Base-by-base conservation (phyloP, 2,329 filamentous ascomycete genomes). In the Aspergillus oerlinghausenensis region DNA sequence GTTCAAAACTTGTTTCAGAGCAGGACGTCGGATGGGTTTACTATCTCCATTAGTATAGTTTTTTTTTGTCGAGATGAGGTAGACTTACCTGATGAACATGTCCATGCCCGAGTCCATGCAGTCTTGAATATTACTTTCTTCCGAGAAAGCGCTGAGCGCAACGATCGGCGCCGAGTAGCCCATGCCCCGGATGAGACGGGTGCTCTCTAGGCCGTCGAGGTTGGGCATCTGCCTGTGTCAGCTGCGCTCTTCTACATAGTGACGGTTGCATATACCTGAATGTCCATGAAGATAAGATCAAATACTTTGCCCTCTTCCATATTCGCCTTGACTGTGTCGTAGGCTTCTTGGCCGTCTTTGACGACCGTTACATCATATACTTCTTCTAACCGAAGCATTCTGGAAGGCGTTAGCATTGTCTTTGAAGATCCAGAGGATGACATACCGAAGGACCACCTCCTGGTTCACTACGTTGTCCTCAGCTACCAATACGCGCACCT, bases 271-370 rank as follows among this genome's bases (percentile, higher is more conserved):
- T 11, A 14, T 57, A 67, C 65, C 56, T 67, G 90, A 7, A 96
- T 88, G 66, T 97, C 92, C 92, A 96, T 97, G 69, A 96, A 94
- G 60, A 97, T 93, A 26, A 97, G 80, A 64, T 96, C 90, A 69
- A 93, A 96, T 2, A 83, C 82, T 54, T 83, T 80, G 52, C 87
- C 82, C 28, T 82, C 82, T 51, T 87, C 84, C 88, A 96, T 94
- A 61, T 86, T 88, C 17, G 85, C 85, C 70, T 91, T 92, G 62
- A 96, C 92, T 28, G 88, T 80, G 60, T 96, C 91, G 57, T 92
- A 90, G 0, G 92, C 92, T 74, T 96, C 90, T 72, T 95, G 89
- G 0, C 88, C 89, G 66, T 91, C 88, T 69, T 90, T 90, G 52
- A 92, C 92, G 51, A 96, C 88, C 0, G 89, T 93, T 17, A 96